A percentile compares a stretch with the other conserved stretches of the same genome.
phyloP scores from a whole-genome alignment of 495 filamentous ascomycete species.

The Penicillium diatomitis region DNA sequence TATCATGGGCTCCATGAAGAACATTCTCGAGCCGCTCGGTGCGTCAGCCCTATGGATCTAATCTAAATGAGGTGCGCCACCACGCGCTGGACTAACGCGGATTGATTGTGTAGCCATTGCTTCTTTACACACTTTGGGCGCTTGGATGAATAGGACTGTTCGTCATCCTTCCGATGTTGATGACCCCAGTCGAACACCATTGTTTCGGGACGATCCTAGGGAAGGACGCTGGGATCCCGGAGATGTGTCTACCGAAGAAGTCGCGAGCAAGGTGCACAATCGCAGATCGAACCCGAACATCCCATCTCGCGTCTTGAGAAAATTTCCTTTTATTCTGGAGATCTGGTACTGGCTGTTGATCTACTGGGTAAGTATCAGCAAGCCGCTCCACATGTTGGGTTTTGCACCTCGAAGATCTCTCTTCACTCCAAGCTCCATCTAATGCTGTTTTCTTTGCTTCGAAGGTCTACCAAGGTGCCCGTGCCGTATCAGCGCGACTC shows the following conservation, averaged over 20 bases:
- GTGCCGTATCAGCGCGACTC: constrained; percentile 47
- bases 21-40: constrained; percentile 17
- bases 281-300: not conserved
- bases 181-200: constrained; percentile 2
- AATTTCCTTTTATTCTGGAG: constrained; percentile 45
- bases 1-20: constrained; percentile 11
- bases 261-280: not conserved
- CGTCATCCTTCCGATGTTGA: not conserved
- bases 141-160: constrained; percentile 13
- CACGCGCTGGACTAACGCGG: not conserved
- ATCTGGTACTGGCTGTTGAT: constrained; percentile 61
- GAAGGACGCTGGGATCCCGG: not conserved
- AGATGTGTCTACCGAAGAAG: not conserved
- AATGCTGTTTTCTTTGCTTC: no score
- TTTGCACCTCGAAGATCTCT: not conserved
- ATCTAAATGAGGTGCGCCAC: no score
- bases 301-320: constrained; percentile 27
- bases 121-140: constrained; percentile 13
- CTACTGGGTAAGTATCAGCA: constrained; percentile 38
- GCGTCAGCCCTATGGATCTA: not conserved
- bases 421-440: no score
- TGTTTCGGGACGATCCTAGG: constrained; percentile 6
- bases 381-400: not conserved
- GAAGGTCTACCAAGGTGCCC: constrained; percentile 48
- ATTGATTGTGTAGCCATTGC: constrained; percentile 8